Percentiles rank a stretch among this genome's conserved stretches.
Conservation (phyloP, 805 yeast species). For the Yarrowia sp. region DNA sequence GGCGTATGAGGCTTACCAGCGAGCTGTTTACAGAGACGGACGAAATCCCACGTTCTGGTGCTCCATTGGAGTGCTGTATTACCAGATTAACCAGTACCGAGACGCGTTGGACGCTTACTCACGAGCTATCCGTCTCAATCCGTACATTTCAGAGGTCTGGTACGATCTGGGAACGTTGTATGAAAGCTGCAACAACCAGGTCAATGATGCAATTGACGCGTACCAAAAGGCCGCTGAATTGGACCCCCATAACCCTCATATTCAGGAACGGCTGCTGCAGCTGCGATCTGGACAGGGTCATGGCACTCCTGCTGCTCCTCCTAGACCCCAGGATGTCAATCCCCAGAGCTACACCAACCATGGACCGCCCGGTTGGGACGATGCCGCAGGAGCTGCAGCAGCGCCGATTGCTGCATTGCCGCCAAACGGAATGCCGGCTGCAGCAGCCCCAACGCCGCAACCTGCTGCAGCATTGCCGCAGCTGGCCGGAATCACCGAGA, state of each 20-base stretch:
- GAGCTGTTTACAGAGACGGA: constrained; percentile 94
- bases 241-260: constrained; percentile 92
- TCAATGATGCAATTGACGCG: constrained; percentile 93
- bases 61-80: constrained; percentile 90
- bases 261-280: constrained; percentile 87
- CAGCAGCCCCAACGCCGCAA: neutral
- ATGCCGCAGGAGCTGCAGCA: constrained; percentile 9
- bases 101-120: constrained; percentile 98
- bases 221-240: constrained; percentile 93
- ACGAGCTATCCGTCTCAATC: constrained; percentile 91
- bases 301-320: constrained; percentile 47
- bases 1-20: constrained; percentile 98
- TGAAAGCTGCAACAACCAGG: constrained; percentile 95
- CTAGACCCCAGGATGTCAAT: constrained; percentile 56
- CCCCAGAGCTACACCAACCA: constrained; percentile 56
- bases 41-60: constrained; percentile 99
- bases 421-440: neutral
- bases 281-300: constrained; percentile 42
- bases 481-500: constrained; percentile 35
- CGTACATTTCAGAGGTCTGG: constrained; percentile 97
- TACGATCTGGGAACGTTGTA: constrained; percentile 95
- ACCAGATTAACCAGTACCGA: constrained; percentile 92
- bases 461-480: constrained; percentile 6
- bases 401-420: neutral
- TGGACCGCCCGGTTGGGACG: constrained; percentile 53